A percentile compares a stretch with the other conserved stretches of the same genome.
Conservation (phyloP, 1,139 yeast genomes). For the Hansenula lynferdii region DNA sequence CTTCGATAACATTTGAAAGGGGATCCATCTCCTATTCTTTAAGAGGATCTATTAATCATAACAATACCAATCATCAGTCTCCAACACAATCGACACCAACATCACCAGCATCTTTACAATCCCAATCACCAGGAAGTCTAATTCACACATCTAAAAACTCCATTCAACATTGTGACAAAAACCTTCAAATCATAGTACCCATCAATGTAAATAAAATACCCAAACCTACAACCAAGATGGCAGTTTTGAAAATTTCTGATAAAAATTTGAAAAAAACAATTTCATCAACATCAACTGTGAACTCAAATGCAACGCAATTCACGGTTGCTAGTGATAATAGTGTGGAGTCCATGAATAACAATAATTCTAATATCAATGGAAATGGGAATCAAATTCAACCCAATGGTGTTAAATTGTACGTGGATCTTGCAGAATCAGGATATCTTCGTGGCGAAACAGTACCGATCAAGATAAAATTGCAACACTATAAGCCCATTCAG, state of each 20-base stretch:
- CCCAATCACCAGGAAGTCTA: constrained; percentile 12
- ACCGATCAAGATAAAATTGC: constrained; percentile 61
- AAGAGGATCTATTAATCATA: constrained; percentile 46
- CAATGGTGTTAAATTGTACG: constrained; percentile 38
- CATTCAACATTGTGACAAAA: constrained; percentile 40
- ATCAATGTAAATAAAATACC: constrained; percentile 67
- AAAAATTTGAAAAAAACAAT: constrained; percentile 35
- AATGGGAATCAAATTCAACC: no score
- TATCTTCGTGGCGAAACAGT: constrained; percentile 74
- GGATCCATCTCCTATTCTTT: constrained; percentile 74
- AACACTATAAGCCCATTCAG: constrained; percentile 67
- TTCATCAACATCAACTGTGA: constrained; percentile 49
- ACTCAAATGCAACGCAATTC: constrained; percentile 30
- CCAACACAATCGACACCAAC: constrained; percentile 17
- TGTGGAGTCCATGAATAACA: constrained; percentile 10
- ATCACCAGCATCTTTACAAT: constrained; percentile 7
- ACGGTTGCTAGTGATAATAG: constrained; percentile 15
- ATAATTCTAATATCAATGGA: constrained; percentile 8
- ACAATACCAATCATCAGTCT: constrained; percentile 20
- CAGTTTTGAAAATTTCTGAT: constrained; percentile 46
- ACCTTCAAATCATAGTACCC: constrained; percentile 62
- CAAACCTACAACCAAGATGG: constrained; percentile 60
- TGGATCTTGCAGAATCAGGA: constrained; percentile 64
- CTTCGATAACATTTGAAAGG: constrained; percentile 78
- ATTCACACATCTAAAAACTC: constrained; percentile 15